A percentile compares a stretch with the other conserved stretches of the same genome.
phyloP scores from a whole-genome alignment of 306 rosid genomes.

The Quillaja saponaria region DNA sequence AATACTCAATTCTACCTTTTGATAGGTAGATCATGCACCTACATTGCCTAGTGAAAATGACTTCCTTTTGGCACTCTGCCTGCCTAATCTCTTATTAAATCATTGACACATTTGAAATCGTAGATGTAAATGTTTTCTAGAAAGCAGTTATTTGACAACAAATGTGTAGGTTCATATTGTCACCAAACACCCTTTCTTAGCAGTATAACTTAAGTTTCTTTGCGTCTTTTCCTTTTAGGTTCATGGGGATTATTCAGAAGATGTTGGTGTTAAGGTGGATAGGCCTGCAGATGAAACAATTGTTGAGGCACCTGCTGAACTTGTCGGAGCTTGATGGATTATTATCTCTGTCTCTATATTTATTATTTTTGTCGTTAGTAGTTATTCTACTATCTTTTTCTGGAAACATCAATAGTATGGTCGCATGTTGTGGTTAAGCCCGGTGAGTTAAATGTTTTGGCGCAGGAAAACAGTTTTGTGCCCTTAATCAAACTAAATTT shows the following conservation, averaged over 20 bases:
- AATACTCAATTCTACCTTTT: too few relatives aligned
- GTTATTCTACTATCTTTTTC: slow-evolving; percentile 3
- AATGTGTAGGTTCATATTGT: too few relatives aligned
- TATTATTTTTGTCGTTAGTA: slow-evolving; percentile 20
- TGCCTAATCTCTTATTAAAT: too few relatives aligned
- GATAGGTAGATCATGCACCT: too few relatives aligned
- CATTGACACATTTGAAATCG: too few relatives aligned
- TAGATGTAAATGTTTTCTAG: too few relatives aligned
- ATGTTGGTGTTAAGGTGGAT: slow-evolving; percentile 78
- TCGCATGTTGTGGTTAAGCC: slow-evolving; percentile 2
- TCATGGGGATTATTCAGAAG: slow-evolving; percentile 76
- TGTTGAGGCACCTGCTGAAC: slow-evolving; percentile 56
- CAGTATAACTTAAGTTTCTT: not conserved
- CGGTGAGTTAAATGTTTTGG: slow-evolving; percentile 32
- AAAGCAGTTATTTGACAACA: too few relatives aligned
- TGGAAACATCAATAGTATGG: not conserved
- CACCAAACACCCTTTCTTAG: not conserved
- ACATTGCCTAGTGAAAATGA: too few relatives aligned
- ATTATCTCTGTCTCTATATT: too few relatives aligned
- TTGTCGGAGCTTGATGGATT: slow-evolving; percentile 84
- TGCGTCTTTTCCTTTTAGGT: slow-evolving; percentile 43
- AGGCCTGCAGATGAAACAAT: slow-evolving; percentile 73
- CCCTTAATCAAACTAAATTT: slow-evolving; percentile 12
- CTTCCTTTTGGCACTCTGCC: too few relatives aligned
- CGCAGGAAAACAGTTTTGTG: slow-evolving; percentile 29